Evolutionary conservation across 495 filamentous ascomycete genomes (phyloP).

Genomic region (Elaphomyces granulatus): DNA sequence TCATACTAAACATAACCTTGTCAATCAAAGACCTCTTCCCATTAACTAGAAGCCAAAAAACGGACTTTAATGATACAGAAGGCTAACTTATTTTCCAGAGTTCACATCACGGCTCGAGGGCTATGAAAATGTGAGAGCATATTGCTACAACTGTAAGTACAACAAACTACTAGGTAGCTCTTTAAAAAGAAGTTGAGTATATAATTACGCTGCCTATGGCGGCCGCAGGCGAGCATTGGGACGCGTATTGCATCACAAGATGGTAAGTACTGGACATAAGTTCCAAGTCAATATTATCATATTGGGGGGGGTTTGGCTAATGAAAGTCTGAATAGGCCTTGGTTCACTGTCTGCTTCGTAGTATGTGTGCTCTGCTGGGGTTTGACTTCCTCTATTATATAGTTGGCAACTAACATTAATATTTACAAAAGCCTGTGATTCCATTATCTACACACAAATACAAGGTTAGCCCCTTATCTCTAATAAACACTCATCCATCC

Average conservation of each 20-base stretch:
- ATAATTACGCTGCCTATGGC: too few species aligned
- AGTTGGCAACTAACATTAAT: conserved; percentile 3
- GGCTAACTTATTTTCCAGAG: too few species aligned
- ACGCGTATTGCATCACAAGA: conserved; percentile 35
- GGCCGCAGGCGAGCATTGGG: conserved; percentile 36
- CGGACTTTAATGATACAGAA: too few species aligned
- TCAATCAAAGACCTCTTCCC: too few species aligned
- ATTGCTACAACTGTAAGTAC: conserved; percentile 42
- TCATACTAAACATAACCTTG: neutral
- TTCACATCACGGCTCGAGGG: conserved; percentile 38
- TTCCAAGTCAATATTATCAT: neutral
- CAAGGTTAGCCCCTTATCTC: conserved; percentile 24
- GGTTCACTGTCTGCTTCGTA: conserved; percentile 41
- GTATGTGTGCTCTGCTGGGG: too few species aligned
- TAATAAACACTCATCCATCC: too few species aligned
- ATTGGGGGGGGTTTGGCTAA: neutral
- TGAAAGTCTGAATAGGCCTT: conserved; percentile 23
- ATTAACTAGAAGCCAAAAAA: too few species aligned
- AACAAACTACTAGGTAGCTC: neutral
- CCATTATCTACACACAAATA: conserved; percentile 37
- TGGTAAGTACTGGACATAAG: conserved; percentile 30
- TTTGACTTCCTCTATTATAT: neutral
- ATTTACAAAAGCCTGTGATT: conserved; percentile 28
- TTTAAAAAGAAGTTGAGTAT: too few species aligned
- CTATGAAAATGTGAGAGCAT: conserved; percentile 40